A percentile compares a stretch with the other conserved stretches of the same genome.
These are phyloP conservation scores for Begonia peltatifolia DNA, from an alignment of 306 rosid genomes.

Conservation along the genomic window DNA sequence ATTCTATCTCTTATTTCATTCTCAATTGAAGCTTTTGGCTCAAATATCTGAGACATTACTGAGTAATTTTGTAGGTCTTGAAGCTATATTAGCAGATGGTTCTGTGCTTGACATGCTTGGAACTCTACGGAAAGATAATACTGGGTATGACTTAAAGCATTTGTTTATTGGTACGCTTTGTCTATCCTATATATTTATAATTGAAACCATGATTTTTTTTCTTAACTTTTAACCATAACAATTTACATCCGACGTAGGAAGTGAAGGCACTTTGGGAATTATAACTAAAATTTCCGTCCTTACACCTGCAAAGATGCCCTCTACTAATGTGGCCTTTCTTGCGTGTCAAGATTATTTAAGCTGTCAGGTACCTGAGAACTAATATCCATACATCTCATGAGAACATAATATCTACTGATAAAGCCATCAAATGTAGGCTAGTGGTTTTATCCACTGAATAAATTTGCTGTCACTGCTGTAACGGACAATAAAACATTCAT, in stretches of 20 bases:
- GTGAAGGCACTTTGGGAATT: conserved; percentile 98
- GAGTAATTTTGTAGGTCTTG: conserved; percentile 46
- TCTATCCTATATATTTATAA: conserved; percentile 5
- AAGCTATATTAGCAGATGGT: conserved; percentile 90
- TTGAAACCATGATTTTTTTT: conserved; percentile 3
- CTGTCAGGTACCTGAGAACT: conserved; percentile 44
- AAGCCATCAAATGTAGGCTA: too few relatives aligned
- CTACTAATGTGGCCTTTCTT: conserved; percentile 73
- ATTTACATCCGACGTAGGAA: conserved; percentile 31
- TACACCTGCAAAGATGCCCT: conserved; percentile 74
- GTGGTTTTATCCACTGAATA: too few relatives aligned
- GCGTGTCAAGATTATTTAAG: conserved; percentile 68
- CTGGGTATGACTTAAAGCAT: conserved; percentile 92
- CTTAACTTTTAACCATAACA: background rate
- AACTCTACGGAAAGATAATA: conserved; percentile 86
- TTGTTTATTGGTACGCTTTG: conserved; percentile 62
- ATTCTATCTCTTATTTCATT: too few relatives aligned
- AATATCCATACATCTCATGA: too few relatives aligned
- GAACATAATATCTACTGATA: too few relatives aligned
- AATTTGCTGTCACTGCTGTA: too few relatives aligned
- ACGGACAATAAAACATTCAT: too few relatives aligned
- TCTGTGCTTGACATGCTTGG: conserved; percentile 84
- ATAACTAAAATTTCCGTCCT: conserved; percentile 87
- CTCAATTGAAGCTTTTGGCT: background rate
- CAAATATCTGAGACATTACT: conserved; percentile 12